These are phyloP conservation scores for Kwoniella botswanensis DNA, from an alignment of 768 basidiomycete genomes.

Conservation along the genomic window DNA sequence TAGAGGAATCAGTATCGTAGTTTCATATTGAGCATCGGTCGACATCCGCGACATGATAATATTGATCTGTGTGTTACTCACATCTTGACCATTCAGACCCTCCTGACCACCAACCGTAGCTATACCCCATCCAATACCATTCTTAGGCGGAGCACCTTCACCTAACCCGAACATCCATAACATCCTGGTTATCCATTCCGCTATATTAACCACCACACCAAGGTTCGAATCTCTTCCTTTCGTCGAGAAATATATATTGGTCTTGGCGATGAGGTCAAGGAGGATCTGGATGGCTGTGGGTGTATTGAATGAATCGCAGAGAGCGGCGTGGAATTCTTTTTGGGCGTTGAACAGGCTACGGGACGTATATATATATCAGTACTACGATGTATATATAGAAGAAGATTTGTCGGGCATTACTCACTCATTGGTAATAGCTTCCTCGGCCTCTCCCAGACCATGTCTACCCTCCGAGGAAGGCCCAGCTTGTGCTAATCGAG, in stretches of 20 bases:
- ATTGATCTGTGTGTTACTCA: neutral
- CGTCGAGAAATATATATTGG: conserved; percentile 78
- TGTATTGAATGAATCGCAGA: conserved; percentile 98
- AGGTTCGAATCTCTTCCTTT: conserved; percentile 61
- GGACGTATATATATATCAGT: neutral
- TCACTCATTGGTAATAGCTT: conserved; percentile 70
- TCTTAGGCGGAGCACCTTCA: conserved; percentile 68
- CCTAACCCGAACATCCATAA: conserved; percentile 63
- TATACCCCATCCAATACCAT: conserved; percentile 65
- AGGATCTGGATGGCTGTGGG: conserved; percentile 77
- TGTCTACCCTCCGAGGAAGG: conserved; percentile 58
- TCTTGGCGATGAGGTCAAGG: conserved; percentile 77
- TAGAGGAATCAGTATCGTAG: neutral
- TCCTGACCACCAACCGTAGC: conserved; percentile 66
- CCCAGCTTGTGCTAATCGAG: conserved; percentile 68
- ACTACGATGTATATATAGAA: neutral
- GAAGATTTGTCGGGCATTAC: conserved; percentile 19
- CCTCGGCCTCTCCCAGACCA: conserved; percentile 65
- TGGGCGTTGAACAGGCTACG: conserved; percentile 76
- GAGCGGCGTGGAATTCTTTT: conserved; percentile 75
- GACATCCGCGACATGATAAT: too few species aligned
- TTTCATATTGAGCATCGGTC: too few species aligned
- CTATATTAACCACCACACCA: conserved; percentile 66
- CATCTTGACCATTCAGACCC: conserved; percentile 61
- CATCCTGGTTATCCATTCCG: conserved; percentile 63